Evolutionary conservation across 148 eudicot genomes (phyloP), one percentile per base, ranked within the genome.

Genomic region (Rhododendron vialii): DNA sequence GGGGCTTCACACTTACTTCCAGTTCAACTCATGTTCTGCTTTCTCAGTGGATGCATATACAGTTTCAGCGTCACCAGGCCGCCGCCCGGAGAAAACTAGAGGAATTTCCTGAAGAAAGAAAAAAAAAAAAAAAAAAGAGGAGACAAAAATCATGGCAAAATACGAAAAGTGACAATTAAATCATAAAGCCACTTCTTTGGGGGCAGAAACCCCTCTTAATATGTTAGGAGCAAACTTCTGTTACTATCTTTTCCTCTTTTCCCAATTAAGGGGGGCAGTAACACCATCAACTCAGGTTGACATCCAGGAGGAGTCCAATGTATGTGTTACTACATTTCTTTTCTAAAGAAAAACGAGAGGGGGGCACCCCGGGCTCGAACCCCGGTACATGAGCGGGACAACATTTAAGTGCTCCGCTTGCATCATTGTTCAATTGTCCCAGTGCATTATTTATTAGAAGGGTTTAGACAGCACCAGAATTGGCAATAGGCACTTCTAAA

Each of bases 11-110:
- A 85, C 98, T 94, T 92, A 97, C 98, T 93, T 97, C 98, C 99
- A 97, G 61, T 93, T 92, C 86, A 97, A 90, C 86, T 97, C 98
- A 5, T 86, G 90, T 85, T 91, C 96, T 82, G 98, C 99, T 87
- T 97, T 97, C 75, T 89, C 94, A 20, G 96, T 97, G 59, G 95
- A 94, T 87, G 91, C 99, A 88, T 93, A 97, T 55, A 97, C 98
- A 79, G 92, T 47, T 90, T 97, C 99, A 43, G 78, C 78, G 93
- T 94, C 98, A 86, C 98, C 98, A 91, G 99, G 94, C 73, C 99
- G 94, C 78, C 98, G 90, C 17, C 51, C 98, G 88, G 98, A 86
- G 87, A 83, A 91, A 63, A 86, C 90, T 87, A 97, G 82, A 55
- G 98, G 99, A 83, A 97, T 94, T 92, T 97, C 90, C 99, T 97